Evolutionary conservation across 2,329 filamentous ascomycete species (phyloP), one percentile per base, ranked within the genome.

Genomic region (Aspergillus oerlinghausenensis): DNA sequence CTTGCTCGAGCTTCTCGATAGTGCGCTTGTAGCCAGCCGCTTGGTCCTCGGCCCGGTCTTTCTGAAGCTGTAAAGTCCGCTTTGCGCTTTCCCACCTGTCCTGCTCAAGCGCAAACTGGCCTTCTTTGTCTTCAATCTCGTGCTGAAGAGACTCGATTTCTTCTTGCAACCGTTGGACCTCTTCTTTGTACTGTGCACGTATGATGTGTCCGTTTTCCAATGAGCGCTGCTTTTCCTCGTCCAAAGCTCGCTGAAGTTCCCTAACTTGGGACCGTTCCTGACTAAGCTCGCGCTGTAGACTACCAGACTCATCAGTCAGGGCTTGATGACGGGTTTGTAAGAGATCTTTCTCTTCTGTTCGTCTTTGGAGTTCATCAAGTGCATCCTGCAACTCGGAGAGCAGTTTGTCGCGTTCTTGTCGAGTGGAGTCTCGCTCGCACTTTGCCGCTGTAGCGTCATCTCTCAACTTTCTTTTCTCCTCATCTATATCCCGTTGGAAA

Each of bases 11-110:
- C 63, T 82, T 84, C 60, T 89, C 85, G 57, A 92, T 86, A 0
- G 87, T 88, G 54, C 84, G 82, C 70, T 91, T 87, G 35, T 90
- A 81, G 8, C 86, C 84, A 10, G 78, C 75, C 3, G 85, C 86
- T 64, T 85, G 85, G 64, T 90, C 85, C 66, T 90, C 86, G 0
- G 86, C 85, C 55, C 82, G 82, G 50, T 85, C 80, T 54, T 84
- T 84, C 64, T 90, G 85, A 1, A 85, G 79, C 64, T 89, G 83
- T 1, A 92, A 75, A 43, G 81, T 82, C 35, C 84, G 82, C 65
- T 81, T 86, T 66, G 87, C 84, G 7, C 81, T 83, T 53, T 88
- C 85, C 88, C 88, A 91, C 64, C 86, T 85, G 60, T 90, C 88
- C 69, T 82, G 84, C 65, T 90, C 86, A 56, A 87, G 84, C 57